A percentile compares a stretch with the other conserved stretches of the same genome.
Evolutionary conservation across 306 rosid genomes (phyloP).

Genomic region (Vigna radiata): DNA sequence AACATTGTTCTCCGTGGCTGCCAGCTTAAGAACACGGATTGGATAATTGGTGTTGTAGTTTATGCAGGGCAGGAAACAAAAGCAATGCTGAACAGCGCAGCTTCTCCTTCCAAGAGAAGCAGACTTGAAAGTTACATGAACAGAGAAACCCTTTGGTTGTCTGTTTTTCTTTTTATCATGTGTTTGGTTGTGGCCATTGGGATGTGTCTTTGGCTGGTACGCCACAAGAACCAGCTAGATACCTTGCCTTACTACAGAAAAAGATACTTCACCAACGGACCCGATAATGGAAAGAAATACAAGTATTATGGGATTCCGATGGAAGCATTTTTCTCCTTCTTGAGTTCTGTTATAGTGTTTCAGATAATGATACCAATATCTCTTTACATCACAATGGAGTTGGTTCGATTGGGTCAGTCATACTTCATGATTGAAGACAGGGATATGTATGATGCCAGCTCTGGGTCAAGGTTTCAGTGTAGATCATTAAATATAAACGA

Average conservation of each 20-base stretch:
- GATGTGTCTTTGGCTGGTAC: slow-evolving; percentile 82
- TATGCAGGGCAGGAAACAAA: slow-evolving; percentile 99
- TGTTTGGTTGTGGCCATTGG: slow-evolving; percentile 91
- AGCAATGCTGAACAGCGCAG: slow-evolving; percentile 96
- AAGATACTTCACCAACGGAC: slow-evolving; percentile 55
- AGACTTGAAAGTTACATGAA: slow-evolving; percentile 88
- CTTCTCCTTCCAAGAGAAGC: slow-evolving; percentile 95
- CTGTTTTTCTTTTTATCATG: slow-evolving; percentile 78
- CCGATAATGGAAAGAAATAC: slow-evolving; percentile 58
- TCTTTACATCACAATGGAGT: slow-evolving; percentile 95
- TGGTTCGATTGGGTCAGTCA: slow-evolving; percentile 97
- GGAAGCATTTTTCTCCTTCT: slow-evolving; percentile 91
- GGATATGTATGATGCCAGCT: slow-evolving; percentile 70
- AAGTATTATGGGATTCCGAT: slow-evolving; percentile 85
- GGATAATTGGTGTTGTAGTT: slow-evolving; percentile 96
- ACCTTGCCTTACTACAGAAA: slow-evolving; percentile 90
- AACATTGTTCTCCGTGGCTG: slow-evolving; percentile 97
- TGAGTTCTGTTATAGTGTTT: slow-evolving; percentile 95
- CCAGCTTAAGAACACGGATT: slow-evolving; percentile 94
- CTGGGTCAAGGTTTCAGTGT: slow-evolving; percentile 95
- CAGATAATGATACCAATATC: slow-evolving; percentile 99
- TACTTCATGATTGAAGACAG: slow-evolving; percentile 94
- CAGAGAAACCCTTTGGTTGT: slow-evolving; percentile 90
- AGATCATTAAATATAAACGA: slow-evolving; percentile 97
- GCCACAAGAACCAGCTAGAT: slow-evolving; percentile 75